These are phyloP conservation scores for Volvox reticuliferus DNA, from an alignment of 139 green algal genomes.

Conservation along the genomic window DNA sequence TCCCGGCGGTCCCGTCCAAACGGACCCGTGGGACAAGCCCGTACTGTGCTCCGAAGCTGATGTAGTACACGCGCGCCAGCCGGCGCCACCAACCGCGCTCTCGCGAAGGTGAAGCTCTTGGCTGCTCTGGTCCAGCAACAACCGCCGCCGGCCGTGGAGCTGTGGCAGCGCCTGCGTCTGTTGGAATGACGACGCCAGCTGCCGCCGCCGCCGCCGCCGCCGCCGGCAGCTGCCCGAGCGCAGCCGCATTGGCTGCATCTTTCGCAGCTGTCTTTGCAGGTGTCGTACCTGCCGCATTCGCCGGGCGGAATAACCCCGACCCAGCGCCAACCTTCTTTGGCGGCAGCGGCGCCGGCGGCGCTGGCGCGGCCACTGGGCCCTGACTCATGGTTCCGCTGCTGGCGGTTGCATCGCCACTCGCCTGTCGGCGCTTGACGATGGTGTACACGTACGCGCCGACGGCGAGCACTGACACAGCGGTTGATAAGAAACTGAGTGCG, in stretches of 20 bases:
- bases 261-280: neutral
- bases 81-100: slow-evolving; percentile 47
- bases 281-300: neutral
- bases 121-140: neutral
- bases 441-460: slow-evolving; percentile 5
- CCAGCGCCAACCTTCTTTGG: neutral
- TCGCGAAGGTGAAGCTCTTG: neutral
- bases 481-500: neutral
- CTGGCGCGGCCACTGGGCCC: neutral
- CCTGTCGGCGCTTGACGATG: neutral
- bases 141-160: neutral
- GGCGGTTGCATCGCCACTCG: neutral
- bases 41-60: slow-evolving; percentile 54
- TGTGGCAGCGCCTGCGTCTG: neutral
- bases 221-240: neutral
- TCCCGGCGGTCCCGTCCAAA: neutral
- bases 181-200: no score
- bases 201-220: neutral
- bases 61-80: slow-evolving; percentile 51
- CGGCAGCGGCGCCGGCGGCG: neutral
- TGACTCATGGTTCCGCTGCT: neutral
- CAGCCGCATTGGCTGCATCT: neutral
- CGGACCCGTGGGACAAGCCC: slow-evolving; percentile 51
- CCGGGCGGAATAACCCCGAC: neutral
- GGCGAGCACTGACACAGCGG: neutral